Conservation (phyloP, 2,329 filamentous ascomycete species). For the Penicillium sp. region DNA sequence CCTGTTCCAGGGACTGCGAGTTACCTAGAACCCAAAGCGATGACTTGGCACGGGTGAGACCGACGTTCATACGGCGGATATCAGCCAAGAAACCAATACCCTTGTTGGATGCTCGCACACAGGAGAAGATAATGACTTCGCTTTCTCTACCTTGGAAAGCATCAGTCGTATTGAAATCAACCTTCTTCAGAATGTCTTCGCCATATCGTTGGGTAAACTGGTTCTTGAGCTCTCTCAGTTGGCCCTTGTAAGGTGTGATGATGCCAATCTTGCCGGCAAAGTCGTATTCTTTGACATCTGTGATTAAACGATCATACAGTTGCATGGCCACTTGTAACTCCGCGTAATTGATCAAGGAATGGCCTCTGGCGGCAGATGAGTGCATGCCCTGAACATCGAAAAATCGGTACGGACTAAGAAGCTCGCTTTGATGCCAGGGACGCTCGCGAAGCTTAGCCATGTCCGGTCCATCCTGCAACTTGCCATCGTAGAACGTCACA, state of each 20-base stretch:
- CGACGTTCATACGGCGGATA: conserved; percentile 98
- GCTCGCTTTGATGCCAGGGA: conserved; percentile 79
- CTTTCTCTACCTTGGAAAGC: conserved; percentile 96
- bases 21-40: conserved; percentile 96
- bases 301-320: conserved; percentile 75
- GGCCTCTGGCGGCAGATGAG: conserved; percentile 74
- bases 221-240: conserved; percentile 74
- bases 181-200: conserved; percentile 68
- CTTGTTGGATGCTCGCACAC: conserved; percentile 86
- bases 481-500: conserved; percentile 85
- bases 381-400: conserved; percentile 93
- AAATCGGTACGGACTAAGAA: conserved; percentile 92
- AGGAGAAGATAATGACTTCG: conserved; percentile 98
- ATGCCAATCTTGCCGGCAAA: conserved; percentile 86
- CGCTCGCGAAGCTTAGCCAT: conserved; percentile 75
- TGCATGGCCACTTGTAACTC: conserved; percentile 85
- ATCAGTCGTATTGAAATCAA: conserved; percentile 99
- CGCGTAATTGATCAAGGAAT: conserved; percentile 84
- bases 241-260: conserved; percentile 97
- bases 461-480: conserved; percentile 76
- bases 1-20: conserved; percentile 78
- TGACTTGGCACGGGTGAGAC: conserved; percentile 92
- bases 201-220: conserved; percentile 74
- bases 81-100: conserved; percentile 98
- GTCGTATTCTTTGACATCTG: conserved; percentile 68